phyloP scores from a whole-genome alignment of 139 green algal species.

The Picocystis salinarum region DNA sequence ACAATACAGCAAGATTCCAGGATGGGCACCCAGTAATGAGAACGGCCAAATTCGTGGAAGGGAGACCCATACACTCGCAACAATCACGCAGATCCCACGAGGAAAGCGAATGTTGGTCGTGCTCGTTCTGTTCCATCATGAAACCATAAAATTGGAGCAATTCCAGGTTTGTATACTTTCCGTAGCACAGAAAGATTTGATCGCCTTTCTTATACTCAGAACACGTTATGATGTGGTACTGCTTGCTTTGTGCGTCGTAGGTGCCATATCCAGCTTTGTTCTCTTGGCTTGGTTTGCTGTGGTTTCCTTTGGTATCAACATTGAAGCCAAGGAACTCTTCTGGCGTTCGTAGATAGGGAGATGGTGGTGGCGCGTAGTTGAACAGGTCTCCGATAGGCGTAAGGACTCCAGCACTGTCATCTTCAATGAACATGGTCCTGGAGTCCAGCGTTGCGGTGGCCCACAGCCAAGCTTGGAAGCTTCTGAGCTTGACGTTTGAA shows the following conservation, averaged over 20 bases:
- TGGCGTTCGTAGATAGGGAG: constrained; percentile 24
- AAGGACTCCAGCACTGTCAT: constrained; percentile 40
- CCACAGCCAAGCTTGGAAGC: constrained; percentile 37
- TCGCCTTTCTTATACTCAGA: constrained; percentile 21
- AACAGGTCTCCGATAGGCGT: constrained; percentile 67
- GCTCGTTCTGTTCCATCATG: constrained; percentile 41
- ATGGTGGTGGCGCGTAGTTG: constrained; percentile 56
- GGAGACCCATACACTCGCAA: too few species aligned
- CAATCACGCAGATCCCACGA: too few species aligned
- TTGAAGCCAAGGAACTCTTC: constrained; percentile 9
- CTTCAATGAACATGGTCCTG: constrained; percentile 52
- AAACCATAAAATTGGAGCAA: constrained; percentile 77
- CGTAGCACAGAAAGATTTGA: constrained; percentile 74
- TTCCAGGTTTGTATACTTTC: constrained; percentile 63
- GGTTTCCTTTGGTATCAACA: constrained; percentile 2
- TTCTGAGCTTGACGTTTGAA: constrained; percentile 23
- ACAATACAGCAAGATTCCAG: too few species aligned
- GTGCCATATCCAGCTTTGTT: constrained; percentile 25
- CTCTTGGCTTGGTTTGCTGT: constrained; percentile 1
- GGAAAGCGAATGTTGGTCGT: too few species aligned
- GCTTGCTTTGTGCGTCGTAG: constrained; percentile 14
- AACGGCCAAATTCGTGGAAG: too few species aligned
- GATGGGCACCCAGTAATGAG: too few species aligned
- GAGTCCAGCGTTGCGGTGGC: constrained; percentile 40
- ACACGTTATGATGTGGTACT: background rate